Evolutionary conservation across 148 eudicot species (phyloP).

Genomic region (Amaranthus hypochondriacus): DNA sequence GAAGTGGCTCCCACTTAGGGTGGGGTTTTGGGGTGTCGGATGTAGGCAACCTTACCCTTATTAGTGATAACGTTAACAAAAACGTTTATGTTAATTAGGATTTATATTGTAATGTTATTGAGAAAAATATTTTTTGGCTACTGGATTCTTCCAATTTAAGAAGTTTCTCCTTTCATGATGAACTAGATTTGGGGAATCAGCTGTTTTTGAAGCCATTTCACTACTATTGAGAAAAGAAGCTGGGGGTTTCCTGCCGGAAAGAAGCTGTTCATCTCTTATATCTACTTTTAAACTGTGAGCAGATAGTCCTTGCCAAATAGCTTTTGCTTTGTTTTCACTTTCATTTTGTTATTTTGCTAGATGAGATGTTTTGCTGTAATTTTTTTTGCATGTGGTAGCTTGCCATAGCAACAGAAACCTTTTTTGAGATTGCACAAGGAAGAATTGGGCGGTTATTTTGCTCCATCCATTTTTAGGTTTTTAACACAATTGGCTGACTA

Average conservation of each 20-base stretch:
- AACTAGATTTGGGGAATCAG: slow-evolving; percentile 52
- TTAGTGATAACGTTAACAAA: too few species aligned
- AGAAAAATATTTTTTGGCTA: neutral
- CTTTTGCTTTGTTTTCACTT: neutral
- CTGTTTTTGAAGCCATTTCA: slow-evolving; percentile 51
- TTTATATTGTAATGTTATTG: neutral
- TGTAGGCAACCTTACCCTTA: too few species aligned
- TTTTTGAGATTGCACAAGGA: too few species aligned
- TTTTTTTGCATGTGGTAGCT: neutral
- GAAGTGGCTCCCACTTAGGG: too few species aligned
- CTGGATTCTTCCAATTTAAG: neutral
- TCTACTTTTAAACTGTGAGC: slow-evolving; percentile 83
- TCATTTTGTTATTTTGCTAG: neutral
- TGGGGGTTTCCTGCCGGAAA: slow-evolving; percentile 60
- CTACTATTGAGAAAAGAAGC: slow-evolving; percentile 57
- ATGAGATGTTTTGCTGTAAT: neutral
- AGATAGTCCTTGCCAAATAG: neutral
- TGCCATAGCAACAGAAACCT: neutral
- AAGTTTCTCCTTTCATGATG: slow-evolving; percentile 23
- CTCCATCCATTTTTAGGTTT: too few species aligned
- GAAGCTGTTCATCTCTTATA: slow-evolving; percentile 66
- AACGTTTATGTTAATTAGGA: too few species aligned
- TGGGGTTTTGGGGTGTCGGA: too few species aligned
- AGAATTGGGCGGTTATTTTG: too few species aligned
- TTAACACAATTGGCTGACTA: too few species aligned